Evolutionary conservation across 805 yeast genomes (phyloP), one percentile per base, ranked within the genome.

Genomic region (Candida michaelii): DNA sequence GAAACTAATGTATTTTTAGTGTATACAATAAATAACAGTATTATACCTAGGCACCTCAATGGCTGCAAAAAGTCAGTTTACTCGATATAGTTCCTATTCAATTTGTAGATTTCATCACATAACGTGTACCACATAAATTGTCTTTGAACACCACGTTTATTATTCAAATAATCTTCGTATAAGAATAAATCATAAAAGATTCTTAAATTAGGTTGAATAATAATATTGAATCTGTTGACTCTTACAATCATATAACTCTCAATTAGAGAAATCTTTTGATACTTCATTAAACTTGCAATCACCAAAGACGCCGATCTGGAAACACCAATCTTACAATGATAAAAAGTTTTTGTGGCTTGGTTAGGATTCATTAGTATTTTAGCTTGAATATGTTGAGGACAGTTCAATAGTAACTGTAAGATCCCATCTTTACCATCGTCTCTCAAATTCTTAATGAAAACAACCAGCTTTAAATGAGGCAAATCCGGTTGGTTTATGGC

Each of bases 321-420:
- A 13, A 69, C 74, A 0, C 74, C 74, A 32, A 69, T 68, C 19
- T 63, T 58, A 48, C 74, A 69, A 47, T 69, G 73, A 13, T 65
- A 58, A 42, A 69, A 47, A 1, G 65, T 54, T 30, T 50, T 48
- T 6, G 33, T 29, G 15, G 37, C 15, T 8, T 39, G 39, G 8
- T 42, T 38, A 6, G 62, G 61, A 18, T 52, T 44, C 10, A 51
- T 53, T 19, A 64, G 46, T 15, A 60, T 41, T 30, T 59, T 61
- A n/a, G 51, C 44, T 44, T 62, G 71, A 19, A 67, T 52, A 13
- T 48, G 48, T 9, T 46, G 50, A 1, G 71, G 72, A 30, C 66
- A 54, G 16, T 55, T 55, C 5, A 53, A 47, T 24, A 67, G 50
- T 21, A 66, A 49, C 11, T 59, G 60, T 11, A 52, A 44, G 9